These are phyloP conservation scores for Bothriochloa decipiens DNA, from an alignment of 176 grass and related monocot species.

Conservation along the genomic window DNA sequence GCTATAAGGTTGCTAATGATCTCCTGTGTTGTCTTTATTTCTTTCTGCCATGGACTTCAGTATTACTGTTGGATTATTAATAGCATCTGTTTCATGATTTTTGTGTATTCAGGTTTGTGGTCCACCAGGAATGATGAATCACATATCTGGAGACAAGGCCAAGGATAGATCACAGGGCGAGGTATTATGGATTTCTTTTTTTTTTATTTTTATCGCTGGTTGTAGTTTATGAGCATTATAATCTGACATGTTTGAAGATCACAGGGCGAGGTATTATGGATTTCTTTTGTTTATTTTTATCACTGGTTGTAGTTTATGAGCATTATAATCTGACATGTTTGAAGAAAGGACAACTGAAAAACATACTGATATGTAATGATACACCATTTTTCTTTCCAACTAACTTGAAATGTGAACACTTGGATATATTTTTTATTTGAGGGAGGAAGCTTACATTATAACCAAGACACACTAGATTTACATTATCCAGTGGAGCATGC, in stretches of 20 bases:
- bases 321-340: background rate
- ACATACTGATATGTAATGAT: background rate
- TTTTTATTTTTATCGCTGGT: background rate
- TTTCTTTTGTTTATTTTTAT: background rate
- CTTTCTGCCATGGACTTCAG: background rate
- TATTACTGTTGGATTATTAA: conserved; percentile 6
- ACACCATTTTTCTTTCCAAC: background rate
- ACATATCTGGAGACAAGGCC: conserved; percentile 91
- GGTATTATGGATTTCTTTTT: conserved; percentile 46
- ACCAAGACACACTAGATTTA: background rate
- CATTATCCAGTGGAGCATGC: background rate
- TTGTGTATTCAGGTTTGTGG: conserved; percentile 78
- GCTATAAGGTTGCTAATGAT: conserved; percentile 7
- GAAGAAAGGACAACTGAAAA: conserved; percentile 14
- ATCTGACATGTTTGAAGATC: background rate
- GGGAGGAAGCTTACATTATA: background rate
- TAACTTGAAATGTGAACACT: background rate
- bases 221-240: background rate
- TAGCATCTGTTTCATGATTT: background rate
- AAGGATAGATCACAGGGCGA: conserved; percentile 89
- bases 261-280: too few species aligned
- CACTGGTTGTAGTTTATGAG: background rate
- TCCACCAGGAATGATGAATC: conserved; percentile 95
- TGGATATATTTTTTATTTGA: background rate
- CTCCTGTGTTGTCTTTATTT: background rate